These are phyloP conservation scores for Phytophthora kernoviae DNA, from an alignment of 352 stramenopile genomes.

Conservation along the genomic window DNA sequence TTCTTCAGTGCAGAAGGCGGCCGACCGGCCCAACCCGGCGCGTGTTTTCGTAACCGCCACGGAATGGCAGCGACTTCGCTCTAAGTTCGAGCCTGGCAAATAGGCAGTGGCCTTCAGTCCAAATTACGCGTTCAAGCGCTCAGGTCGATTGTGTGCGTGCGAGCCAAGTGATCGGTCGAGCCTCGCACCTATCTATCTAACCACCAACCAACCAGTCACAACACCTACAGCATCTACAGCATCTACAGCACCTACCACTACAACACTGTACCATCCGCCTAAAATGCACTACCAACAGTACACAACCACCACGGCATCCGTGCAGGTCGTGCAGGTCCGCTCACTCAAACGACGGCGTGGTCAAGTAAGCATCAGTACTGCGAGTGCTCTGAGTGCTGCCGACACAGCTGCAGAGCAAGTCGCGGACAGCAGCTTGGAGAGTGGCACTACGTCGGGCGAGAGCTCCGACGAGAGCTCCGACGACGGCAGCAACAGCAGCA, in stretches of 20 bases:
- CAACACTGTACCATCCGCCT: background rate
- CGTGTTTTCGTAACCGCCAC: slow-evolving; percentile 38
- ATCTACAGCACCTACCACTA: slow-evolving; percentile 12
- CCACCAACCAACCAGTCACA: background rate
- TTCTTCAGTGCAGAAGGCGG: slow-evolving; percentile 14
- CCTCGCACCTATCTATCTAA: background rate
- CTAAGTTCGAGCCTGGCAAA: background rate
- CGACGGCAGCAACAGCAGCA: slow-evolving; percentile 28
- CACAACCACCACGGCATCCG: background rate
- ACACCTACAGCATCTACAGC: background rate
- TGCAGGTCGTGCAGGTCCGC: no score
- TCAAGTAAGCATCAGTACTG: background rate
- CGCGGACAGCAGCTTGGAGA: slow-evolving; percentile 3
- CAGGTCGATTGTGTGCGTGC: slow-evolving; percentile 7
- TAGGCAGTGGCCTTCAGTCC: slow-evolving; percentile 27
- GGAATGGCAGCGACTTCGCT: slow-evolving; percentile 30
- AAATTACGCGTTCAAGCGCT: slow-evolving; percentile 15
- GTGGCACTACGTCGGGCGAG: slow-evolving; percentile 37
- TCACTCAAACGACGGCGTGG: background rate
- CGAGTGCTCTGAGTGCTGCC: background rate
- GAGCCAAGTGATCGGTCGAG: background rate
- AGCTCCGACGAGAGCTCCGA: slow-evolving; percentile 20
- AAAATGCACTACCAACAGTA: slow-evolving; percentile 4
- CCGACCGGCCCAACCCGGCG: slow-evolving; percentile 28
- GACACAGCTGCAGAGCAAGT: background rate